Percentiles rank a stretch among this genome's conserved stretches.
Conservation (phyloP, 2,329 filamentous ascomycete genomes). For the Alternaria arbusti region DNA sequence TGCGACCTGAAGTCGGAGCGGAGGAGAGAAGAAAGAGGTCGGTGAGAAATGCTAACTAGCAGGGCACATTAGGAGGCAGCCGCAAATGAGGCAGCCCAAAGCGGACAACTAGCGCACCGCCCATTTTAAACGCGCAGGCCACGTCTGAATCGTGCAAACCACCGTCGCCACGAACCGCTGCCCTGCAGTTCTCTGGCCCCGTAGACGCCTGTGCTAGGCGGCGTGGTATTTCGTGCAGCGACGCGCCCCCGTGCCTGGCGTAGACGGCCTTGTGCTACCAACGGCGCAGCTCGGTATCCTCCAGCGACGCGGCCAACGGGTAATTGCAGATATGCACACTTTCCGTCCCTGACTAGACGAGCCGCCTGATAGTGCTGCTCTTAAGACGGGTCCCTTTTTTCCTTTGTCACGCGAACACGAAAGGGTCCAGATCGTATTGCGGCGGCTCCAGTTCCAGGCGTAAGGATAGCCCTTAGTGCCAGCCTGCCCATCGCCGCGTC, state of each 20-base stretch:
- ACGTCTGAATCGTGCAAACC: conserved; percentile 24
- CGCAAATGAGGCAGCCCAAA: conserved; percentile 43
- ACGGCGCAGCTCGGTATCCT: conserved; percentile 1
- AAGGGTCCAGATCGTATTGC: conserved; percentile 24
- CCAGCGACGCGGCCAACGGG: conserved; percentile 12
- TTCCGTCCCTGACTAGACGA: conserved; percentile 29
- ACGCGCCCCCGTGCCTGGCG: conserved; percentile 10
- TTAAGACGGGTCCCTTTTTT: conserved; percentile 8
- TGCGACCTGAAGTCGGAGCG: conserved; percentile 35
- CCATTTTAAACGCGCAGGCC: conserved; percentile 39
- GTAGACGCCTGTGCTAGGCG: conserved; percentile 28
- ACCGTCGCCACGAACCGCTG: conserved; percentile 18
- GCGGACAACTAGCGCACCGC: conserved; percentile 31
- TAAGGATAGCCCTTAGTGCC: conserved; percentile 19
- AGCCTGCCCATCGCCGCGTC: conserved; percentile 7
- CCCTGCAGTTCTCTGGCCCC: conserved; percentile 23
- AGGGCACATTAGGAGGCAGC: conserved; percentile 43
- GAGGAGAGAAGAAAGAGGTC: conserved; percentile 35
- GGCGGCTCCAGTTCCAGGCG: conserved; percentile 19
- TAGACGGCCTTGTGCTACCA: conserved; percentile 8
- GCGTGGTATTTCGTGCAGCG: conserved; percentile 31
- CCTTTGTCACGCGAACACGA: not conserved
- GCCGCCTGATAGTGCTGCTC: conserved; percentile 8
- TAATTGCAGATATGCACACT: conserved; percentile 15
- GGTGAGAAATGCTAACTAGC: conserved; percentile 39